phyloP scores from a whole-genome alignment of 352 stramenopile species.

The Phytophthora fragariaefolia region DNA sequence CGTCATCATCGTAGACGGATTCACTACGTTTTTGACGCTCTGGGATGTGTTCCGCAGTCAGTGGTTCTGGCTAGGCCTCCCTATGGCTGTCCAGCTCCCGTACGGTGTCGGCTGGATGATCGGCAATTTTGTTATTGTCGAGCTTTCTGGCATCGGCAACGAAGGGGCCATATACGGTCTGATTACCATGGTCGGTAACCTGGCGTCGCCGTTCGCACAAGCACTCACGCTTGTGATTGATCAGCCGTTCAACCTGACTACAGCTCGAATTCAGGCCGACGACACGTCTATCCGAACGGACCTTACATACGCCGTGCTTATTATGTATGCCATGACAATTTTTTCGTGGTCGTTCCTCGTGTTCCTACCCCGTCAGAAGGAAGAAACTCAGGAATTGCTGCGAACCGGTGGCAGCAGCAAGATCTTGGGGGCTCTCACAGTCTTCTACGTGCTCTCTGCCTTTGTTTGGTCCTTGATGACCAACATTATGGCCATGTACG shows the following conservation, averaged over 20 bases:
- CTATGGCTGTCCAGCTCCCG: constrained; percentile 38
- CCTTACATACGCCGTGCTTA: constrained; percentile 37
- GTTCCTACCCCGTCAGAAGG: constrained; percentile 40
- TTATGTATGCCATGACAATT: constrained; percentile 40
- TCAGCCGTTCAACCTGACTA: constrained; percentile 36
- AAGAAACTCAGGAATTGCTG: constrained; percentile 36
- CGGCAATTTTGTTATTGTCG: constrained; percentile 40
- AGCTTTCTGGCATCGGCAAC: constrained; percentile 46
- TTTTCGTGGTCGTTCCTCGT: constrained; percentile 36
- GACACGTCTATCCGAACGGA: constrained; percentile 38
- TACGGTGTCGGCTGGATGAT: constrained; percentile 44
- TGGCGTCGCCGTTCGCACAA: constrained; percentile 37
- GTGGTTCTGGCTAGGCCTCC: constrained; percentile 43
- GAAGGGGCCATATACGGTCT: constrained; percentile 48
- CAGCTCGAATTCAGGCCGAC: constrained; percentile 41
- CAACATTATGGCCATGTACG: constrained; percentile 45
- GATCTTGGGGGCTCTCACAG: constrained; percentile 27
- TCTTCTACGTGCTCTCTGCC: constrained; percentile 31
- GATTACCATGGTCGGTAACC: constrained; percentile 45
- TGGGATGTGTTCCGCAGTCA: constrained; percentile 44
- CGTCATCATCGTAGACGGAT: constrained; percentile 31
- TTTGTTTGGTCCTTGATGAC: constrained; percentile 41
- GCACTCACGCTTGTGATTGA: constrained; percentile 39
- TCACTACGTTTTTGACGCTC: constrained; percentile 38
- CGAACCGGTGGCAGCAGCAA: constrained; percentile 38